Evolutionary conservation across 768 basidiomycete species (phyloP), one percentile per base, ranked within the genome.

Genomic region (Artomyces pyxidatus): DNA sequence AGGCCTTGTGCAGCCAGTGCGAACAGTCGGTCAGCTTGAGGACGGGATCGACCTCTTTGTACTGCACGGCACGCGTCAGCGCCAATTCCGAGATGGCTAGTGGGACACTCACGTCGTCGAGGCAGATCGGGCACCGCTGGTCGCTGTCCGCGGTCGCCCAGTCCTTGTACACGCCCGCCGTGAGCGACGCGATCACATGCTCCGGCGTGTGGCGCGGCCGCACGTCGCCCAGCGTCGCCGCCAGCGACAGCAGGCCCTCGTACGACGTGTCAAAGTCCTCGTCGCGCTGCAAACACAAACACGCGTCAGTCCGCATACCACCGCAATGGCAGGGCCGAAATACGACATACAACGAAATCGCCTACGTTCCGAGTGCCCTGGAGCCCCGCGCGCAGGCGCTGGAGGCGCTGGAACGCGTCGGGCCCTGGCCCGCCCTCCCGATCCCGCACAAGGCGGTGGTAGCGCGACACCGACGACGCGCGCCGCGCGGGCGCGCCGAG

Each of bases 1-100:
- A 91, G 17, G 70, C 73, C 59, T 81, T 78, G 62, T 91, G 88
- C 55, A 89, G 65, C 86, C 87, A 91, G 64, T 91, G 88, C 1
- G 78, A 65, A 54, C 88, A 91, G 45, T 80, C 80, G 22, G 73
- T 67, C 6, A 88, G 72, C 55, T 81, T 86, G 47, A 83, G 71
- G 8, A 88, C 74, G 3, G 69, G 57, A 55, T 89, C 88, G n/a
- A 64, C 61, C 2, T 74, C 68, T 45, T 69, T 66, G 54, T 90
- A 91, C 88, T 90, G 47, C 5, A 41, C 52, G 39, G n/a, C n/a
- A n/a, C 25, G 16, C 40, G 40, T 49, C 38, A 56, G 25, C 37
- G 3, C 59, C 37, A 58, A 25, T 32, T 48, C n/a, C 46, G n/a
- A 9, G 53, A 40, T 12, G 6, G 30, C 12, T 12, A 37, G 32